Evolutionary conservation across 345 rosid genomes (phyloP).

Genomic region (Hevea brasiliensis): DNA sequence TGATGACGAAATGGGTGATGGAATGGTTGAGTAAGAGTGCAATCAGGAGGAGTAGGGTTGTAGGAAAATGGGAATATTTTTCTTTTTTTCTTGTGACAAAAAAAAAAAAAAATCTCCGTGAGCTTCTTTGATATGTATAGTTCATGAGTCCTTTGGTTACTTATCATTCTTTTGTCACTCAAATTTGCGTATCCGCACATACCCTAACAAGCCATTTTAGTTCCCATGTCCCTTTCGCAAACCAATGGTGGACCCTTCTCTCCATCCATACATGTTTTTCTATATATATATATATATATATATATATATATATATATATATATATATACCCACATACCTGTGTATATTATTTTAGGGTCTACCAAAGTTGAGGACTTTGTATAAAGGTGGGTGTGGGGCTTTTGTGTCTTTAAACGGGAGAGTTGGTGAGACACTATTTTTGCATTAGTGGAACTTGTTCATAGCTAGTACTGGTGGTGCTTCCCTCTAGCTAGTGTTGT

Average conservation of each 20-base stretch:
- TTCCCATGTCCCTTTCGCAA: slow-evolving; percentile 47
- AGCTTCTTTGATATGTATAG: background rate
- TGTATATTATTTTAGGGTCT: too few species aligned
- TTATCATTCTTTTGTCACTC: slow-evolving; percentile 37
- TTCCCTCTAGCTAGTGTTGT: background rate
- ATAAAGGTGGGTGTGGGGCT: slow-evolving; percentile 51
- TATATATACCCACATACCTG: too few species aligned
- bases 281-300: background rate
- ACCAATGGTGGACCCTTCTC: slow-evolving; percentile 45
- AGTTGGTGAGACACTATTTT: slow-evolving; percentile 29
- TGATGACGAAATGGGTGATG: slow-evolving; percentile 74
- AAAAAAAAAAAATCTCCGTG: too few species aligned
- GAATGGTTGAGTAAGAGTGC: slow-evolving; percentile 73
- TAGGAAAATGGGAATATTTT: slow-evolving; percentile 41
- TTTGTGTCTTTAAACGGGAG: slow-evolving; percentile 36
- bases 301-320: too few species aligned
- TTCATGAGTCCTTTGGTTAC: slow-evolving; percentile 31
- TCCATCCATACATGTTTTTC: background rate
- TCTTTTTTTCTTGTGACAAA: slow-evolving; percentile 4
- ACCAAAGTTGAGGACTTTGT: slow-evolving; percentile 25
- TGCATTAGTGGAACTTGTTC: slow-evolving; percentile 13
- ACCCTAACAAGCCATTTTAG: slow-evolving; percentile 45
- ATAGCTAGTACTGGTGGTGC: background rate
- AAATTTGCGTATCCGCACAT: slow-evolving; percentile 21
- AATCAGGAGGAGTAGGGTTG: slow-evolving; percentile 46